Percentiles rank a stretch among this genome's conserved stretches.
phyloP scores from a whole-genome alignment of 768 basidiomycete species.

The Hemileccinum rubropunctum region DNA sequence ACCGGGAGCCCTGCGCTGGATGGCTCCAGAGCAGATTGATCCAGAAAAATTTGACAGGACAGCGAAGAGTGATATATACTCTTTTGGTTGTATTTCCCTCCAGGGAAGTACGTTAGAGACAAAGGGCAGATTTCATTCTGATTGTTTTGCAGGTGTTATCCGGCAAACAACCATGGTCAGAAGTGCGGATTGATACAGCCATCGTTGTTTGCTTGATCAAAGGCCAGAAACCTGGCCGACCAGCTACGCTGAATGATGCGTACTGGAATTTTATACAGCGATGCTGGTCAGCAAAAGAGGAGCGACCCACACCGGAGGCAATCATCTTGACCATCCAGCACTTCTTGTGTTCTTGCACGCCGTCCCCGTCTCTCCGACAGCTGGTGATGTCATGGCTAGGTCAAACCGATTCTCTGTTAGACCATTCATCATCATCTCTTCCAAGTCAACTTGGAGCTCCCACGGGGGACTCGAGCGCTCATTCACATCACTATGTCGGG shows the following conservation, averaged over 20 bases:
- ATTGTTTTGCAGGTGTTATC: slow-evolving; percentile 22
- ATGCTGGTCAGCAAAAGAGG: background rate
- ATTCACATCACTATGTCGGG: too few relatives aligned
- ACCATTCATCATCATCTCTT: too few relatives aligned
- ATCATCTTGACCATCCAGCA: background rate
- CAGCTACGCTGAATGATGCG: slow-evolving; percentile 1
- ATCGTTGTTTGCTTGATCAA: slow-evolving; percentile 7
- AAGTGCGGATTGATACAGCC: background rate
- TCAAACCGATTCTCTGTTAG: background rate
- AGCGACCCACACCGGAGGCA: background rate
- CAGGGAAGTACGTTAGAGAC: slow-evolving; percentile 13
- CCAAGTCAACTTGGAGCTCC: too few relatives aligned
- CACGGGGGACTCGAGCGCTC: too few relatives aligned
- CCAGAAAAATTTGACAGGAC: slow-evolving; percentile 7
- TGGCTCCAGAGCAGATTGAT: slow-evolving; percentile 35
- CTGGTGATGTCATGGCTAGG: background rate
- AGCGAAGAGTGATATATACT: slow-evolving; percentile 15
- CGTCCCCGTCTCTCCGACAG: background rate
- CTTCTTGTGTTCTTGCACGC: background rate
- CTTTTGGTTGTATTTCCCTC: slow-evolving; percentile 30
- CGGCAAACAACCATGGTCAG: slow-evolving; percentile 11
- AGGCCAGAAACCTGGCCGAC: slow-evolving; percentile 5
- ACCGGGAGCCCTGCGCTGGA: slow-evolving; percentile 40
- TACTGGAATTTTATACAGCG: slow-evolving; percentile 7
- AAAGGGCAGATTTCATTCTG: rapidly evolving